A percentile compares a stretch with the other conserved stretches of the same genome.
Evolutionary conservation across 371 early-diverging fungal genomes (phyloP).

Genomic region (Mucor plumbeus): DNA sequence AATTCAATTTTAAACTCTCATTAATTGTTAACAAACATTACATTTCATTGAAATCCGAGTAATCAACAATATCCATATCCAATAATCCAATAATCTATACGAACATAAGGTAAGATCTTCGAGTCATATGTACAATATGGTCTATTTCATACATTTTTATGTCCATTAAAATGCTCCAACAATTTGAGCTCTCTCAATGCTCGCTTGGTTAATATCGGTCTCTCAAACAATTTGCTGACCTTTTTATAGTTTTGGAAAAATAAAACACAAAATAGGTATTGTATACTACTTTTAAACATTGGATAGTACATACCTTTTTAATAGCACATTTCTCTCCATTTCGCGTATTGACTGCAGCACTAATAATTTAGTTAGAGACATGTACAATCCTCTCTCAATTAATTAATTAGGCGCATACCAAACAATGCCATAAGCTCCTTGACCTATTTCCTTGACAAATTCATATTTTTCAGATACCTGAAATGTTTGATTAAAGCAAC

Average conservation of each 20-base stretch:
- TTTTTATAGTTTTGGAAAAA: slow-evolving; percentile 3
- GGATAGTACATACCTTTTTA: slow-evolving; percentile 16
- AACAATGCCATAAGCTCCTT: slow-evolving; percentile 92
- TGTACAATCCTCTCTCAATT: not conserved
- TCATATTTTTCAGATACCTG: slow-evolving; percentile 77
- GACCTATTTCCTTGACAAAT: slow-evolving; percentile 86
- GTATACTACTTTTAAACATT: slow-evolving; percentile 28
- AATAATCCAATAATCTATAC: slow-evolving; percentile 82
- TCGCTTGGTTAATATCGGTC: slow-evolving; percentile 84
- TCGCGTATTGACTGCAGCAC: slow-evolving; percentile 17
- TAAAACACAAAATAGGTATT: slow-evolving; percentile 72
- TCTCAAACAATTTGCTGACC: slow-evolving; percentile 70
- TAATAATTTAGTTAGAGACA: not conserved
- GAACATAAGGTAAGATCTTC: not conserved
- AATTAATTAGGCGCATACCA: slow-evolving; percentile 57
- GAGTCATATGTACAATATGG: no score
- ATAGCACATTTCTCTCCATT: slow-evolving; percentile 24
- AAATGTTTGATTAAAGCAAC: slow-evolving; percentile 70
- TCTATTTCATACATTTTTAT: slow-evolving; percentile 78
- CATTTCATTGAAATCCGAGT: slow-evolving; percentile 84
- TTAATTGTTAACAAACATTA: slow-evolving; percentile 37
- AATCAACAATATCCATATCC: slow-evolving; percentile 59
- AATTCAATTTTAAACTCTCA: not conserved
- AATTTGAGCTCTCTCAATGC: slow-evolving; percentile 90
- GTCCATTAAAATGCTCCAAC: slow-evolving; percentile 87